Conservation (phyloP, 2,329 filamentous ascomycete genomes). For the Verticillium zaregamsianum region DNA sequence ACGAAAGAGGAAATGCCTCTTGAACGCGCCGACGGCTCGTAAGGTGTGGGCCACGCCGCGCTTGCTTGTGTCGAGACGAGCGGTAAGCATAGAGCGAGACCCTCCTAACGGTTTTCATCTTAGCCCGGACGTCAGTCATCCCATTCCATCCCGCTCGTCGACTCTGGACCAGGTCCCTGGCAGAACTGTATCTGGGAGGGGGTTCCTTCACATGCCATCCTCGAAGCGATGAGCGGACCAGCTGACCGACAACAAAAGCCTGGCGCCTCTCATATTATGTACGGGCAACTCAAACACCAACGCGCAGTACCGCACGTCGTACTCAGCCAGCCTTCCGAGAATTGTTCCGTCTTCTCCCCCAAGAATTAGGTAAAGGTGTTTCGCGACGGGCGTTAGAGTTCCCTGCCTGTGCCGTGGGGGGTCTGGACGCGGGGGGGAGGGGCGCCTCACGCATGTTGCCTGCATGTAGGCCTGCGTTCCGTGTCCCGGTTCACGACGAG, state of each 20-base stretch:
- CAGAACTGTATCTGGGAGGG: not conserved
- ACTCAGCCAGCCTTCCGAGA: not conserved
- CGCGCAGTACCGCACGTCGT: not conserved
- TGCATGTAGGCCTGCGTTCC: not conserved
- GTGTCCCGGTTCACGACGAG: not conserved
- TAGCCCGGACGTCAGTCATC: not conserved
- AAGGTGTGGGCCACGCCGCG: not conserved
- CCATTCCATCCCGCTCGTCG: not conserved
- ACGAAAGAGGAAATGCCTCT: not conserved
- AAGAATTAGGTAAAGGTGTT: not conserved
- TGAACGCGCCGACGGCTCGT: not conserved
- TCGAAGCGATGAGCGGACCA: not conserved
- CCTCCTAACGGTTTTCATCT: not conserved
- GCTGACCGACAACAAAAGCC: not conserved
- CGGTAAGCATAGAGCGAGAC: not conserved
- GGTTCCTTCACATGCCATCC: not conserved
- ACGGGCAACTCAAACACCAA: too few relatives aligned
- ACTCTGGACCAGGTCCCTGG: not conserved
- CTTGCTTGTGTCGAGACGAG: not conserved
- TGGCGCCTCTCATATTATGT: too few relatives aligned
- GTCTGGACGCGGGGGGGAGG: not conserved
- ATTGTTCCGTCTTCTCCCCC: not conserved
- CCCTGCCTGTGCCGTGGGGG: not conserved
- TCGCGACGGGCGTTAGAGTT: not conserved
- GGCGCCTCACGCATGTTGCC: not conserved